Evolutionary conservation across 345 rosid genomes (phyloP).

Genomic region (Rhizophora mangle): DNA sequence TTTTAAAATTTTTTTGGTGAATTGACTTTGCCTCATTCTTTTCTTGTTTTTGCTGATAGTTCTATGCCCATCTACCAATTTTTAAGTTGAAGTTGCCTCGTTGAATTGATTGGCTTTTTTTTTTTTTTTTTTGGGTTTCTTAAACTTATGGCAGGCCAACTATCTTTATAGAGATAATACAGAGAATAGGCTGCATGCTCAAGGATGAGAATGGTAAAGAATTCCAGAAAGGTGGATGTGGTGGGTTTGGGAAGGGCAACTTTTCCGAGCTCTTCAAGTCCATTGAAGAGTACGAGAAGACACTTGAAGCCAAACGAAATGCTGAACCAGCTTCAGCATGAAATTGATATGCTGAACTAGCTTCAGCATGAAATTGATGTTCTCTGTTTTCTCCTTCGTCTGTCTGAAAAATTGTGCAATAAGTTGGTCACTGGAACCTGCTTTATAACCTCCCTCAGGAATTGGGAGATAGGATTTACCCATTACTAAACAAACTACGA

Average conservation of each 20-base stretch:
- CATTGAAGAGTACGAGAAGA: constrained; percentile 88
- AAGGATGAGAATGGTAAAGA: constrained; percentile 63
- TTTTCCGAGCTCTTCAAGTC: constrained; percentile 91
- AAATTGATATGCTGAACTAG: constrained; percentile 10
- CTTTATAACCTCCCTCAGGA: no score
- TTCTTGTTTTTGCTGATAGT: no score
- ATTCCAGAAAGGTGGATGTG: constrained; percentile 90
- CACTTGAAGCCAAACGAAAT: constrained; percentile 57
- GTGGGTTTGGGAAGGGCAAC: constrained; percentile 95
- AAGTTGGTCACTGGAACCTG: no score
- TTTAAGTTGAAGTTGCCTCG: neutral
- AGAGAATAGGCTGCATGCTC: constrained; percentile 77
- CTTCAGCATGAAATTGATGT: no score
- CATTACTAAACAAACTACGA: no score
- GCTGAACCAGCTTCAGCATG: constrained; percentile 5
- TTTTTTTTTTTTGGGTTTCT: neutral
- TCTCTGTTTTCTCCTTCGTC: no score
- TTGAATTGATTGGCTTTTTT: no score
- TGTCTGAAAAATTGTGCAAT: no score
- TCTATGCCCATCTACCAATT: no score
- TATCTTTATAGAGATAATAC: constrained; percentile 88
- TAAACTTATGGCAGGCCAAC: constrained; percentile 58
- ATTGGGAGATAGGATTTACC: no score
- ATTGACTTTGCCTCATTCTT: no score
- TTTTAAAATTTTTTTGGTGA: no score